Conservation (phyloP, 1,284 basidiomycete species). For the Moniliophthora roreri region DNA sequence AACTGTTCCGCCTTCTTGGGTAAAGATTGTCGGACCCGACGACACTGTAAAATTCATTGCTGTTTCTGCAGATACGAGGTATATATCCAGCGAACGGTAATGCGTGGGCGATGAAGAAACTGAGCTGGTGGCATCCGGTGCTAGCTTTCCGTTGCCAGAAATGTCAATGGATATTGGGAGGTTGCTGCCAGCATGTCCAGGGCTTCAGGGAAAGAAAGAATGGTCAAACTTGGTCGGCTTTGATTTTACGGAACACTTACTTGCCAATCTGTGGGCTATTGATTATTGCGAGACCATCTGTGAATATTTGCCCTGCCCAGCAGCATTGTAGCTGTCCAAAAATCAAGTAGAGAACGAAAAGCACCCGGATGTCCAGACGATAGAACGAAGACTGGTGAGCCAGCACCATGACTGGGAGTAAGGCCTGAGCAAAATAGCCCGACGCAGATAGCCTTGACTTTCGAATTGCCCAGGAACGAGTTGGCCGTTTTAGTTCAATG, state of each 20-base stretch:
- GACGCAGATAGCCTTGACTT: background rate
- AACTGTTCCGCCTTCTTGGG: constrained; percentile 44
- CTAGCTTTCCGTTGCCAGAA: constrained; percentile 44
- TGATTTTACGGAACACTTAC: constrained; percentile 29
- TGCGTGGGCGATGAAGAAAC: constrained; percentile 36
- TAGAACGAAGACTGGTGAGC: constrained; percentile 12
- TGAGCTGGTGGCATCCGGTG: constrained; percentile 32
- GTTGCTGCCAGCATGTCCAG: constrained; percentile 27
- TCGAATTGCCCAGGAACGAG: too few relatives aligned
- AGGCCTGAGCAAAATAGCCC: background rate
- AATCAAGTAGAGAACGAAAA: constrained; percentile 2
- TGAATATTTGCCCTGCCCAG: constrained; percentile 41
- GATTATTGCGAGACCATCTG: constrained; percentile 48
- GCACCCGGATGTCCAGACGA: constrained; percentile 8
- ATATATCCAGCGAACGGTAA: constrained; percentile 46
- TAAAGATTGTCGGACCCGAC: constrained; percentile 36
- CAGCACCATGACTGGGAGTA: constrained; percentile 1
- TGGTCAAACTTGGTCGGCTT: background rate
- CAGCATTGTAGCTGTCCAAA: constrained; percentile 16
- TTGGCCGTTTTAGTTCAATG: background rate
- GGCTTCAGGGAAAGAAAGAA: constrained; percentile 12
- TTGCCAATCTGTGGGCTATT: constrained; percentile 43
- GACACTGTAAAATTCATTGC: constrained; percentile 48
- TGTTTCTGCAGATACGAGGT: constrained; percentile 43
- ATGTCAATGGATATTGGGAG: constrained; percentile 46